Evolutionary conservation across 345 rosid genomes (phyloP).

Genomic region (Corchorus olitorius): DNA sequence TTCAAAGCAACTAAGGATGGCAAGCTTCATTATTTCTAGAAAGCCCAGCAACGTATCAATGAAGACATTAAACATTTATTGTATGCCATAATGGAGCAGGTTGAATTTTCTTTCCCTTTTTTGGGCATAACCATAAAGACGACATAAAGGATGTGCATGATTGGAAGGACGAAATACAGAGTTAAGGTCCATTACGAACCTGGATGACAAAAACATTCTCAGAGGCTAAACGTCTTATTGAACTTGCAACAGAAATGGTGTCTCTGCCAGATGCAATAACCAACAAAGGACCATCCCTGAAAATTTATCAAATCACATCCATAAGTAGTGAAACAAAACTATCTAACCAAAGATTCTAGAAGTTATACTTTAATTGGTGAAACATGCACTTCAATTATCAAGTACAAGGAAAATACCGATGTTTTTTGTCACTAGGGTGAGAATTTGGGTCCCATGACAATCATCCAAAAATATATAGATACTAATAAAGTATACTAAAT

Average conservation of each 20-base stretch:
- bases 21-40: background rate
- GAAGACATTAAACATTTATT: background rate
- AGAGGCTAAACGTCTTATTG: constrained; percentile 81
- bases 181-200: constrained; percentile 43
- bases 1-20: background rate
- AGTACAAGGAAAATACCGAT: background rate
- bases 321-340: constrained; percentile 1
- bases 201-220: constrained; percentile 88
- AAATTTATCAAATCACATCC: constrained; percentile 9
- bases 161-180: background rate
- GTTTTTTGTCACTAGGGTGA: background rate
- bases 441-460: background rate
- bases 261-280: constrained; percentile 97
- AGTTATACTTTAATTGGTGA: background rate
- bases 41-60: constrained; percentile 1
- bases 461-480: background rate
- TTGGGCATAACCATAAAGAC: background rate
- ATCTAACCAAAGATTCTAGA: background rate
- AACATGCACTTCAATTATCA: background rate
- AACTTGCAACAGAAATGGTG: constrained; percentile 84
- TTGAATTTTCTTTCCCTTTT: background rate
- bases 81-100: background rate
- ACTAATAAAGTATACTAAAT: background rate
- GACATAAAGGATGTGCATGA: background rate
- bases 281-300: constrained; percentile 92